A percentile compares a stretch with the other conserved stretches of the same genome.
Evolutionary conservation across 2,329 filamentous ascomycete species (phyloP).

Genomic region (Xylaria sp.): DNA sequence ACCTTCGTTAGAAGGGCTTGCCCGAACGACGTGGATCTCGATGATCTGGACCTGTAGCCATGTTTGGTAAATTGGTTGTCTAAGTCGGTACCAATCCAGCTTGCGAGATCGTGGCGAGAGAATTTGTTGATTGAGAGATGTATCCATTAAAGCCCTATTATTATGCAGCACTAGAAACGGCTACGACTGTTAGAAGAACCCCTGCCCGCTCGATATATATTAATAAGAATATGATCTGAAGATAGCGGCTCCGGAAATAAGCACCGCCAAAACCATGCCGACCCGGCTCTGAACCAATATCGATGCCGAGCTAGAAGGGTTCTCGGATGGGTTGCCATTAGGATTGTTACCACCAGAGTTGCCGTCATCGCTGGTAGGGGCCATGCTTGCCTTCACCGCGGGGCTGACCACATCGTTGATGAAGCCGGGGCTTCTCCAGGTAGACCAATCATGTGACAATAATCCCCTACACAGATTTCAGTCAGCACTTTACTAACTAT

Average conservation of each 20-base stretch:
- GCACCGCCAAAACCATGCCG: neutral
- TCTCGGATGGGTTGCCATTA: constrained; percentile 9
- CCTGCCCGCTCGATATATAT: neutral
- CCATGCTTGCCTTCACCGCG: constrained; percentile 30
- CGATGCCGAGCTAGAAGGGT: constrained; percentile 12
- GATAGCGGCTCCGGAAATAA: neutral
- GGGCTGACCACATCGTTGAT: constrained; percentile 41
- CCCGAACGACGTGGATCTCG: no score
- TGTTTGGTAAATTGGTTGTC: no score
- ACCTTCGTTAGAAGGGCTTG: no score
- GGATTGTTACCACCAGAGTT: constrained; percentile 4
- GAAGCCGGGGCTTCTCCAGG: constrained; percentile 52
- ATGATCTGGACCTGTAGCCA: no score
- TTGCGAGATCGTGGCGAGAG: no score
- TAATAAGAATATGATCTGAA: neutral
- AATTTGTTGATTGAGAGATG: no score
- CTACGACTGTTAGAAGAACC: neutral
- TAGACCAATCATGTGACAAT: constrained; percentile 58
- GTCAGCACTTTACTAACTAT: constrained; percentile 2
- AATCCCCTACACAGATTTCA: constrained; percentile 48
- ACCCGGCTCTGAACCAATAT: neutral
- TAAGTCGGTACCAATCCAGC: no score
- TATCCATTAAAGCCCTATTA: no score
- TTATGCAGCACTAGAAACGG: no score
- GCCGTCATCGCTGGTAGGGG: constrained; percentile 24